A percentile compares a stretch with the other conserved stretches of the same genome.
Evolutionary conservation across 345 rosid genomes (phyloP).

Genomic region (Clausena lansium): DNA sequence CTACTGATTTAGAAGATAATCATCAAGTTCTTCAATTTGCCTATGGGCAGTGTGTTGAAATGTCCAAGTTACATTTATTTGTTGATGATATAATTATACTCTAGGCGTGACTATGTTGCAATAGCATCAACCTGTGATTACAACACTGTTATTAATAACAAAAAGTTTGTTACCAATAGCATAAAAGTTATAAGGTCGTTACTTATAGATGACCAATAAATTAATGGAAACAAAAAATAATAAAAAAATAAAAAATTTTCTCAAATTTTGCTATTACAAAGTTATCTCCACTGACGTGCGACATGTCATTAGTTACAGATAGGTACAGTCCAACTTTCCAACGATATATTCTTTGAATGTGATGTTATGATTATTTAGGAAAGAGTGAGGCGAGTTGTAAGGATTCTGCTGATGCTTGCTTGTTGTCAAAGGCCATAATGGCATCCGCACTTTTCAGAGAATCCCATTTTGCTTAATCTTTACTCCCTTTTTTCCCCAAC

Average conservation of each 20-base stretch:
- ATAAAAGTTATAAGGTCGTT: too few species aligned
- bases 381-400: background rate
- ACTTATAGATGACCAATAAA: too few species aligned
- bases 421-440: constrained; percentile 17
- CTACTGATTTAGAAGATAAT: background rate
- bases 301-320: background rate
- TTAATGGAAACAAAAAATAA: too few species aligned
- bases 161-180: too few species aligned
- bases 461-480: constrained; percentile 14
- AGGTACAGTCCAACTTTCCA: background rate
- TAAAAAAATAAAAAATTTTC: background rate
- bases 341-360: background rate
- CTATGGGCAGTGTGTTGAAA: background rate
- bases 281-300: too few species aligned
- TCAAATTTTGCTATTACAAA: background rate
- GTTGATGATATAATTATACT: background rate
- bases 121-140: too few species aligned
- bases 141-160: too few species aligned
- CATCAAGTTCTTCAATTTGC: background rate
- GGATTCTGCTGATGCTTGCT: background rate
- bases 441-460: constrained; percentile 22
- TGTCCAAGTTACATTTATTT: background rate
- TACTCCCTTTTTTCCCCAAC: background rate
- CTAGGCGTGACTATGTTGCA: too few species aligned
- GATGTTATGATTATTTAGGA: background rate